These are phyloP conservation scores for Terfezia claveryi DNA, from an alignment of 495 filamentous ascomycete genomes.

Conservation along the genomic window DNA sequence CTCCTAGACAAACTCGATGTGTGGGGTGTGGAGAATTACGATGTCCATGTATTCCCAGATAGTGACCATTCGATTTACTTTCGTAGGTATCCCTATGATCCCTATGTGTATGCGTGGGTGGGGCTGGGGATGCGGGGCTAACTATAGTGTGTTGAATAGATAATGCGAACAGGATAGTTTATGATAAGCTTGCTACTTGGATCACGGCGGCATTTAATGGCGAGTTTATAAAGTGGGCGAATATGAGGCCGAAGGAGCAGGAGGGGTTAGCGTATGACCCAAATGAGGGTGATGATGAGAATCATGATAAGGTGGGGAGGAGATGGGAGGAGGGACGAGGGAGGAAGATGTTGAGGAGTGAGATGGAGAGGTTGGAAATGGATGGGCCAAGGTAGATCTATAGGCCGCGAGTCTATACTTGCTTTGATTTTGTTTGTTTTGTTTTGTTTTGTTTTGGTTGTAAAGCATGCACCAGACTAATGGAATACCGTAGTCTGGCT, in stretches of 20 bases:
- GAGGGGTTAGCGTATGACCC: background rate
- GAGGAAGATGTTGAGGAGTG: background rate
- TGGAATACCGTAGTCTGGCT: no score
- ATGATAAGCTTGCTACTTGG: constrained; percentile 82
- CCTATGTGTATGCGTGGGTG: background rate
- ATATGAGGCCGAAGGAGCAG: constrained; percentile 34
- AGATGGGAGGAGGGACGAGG: background rate
- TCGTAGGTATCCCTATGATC: constrained; percentile 22
- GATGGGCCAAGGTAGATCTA: no score
- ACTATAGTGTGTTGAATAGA: constrained; percentile 19
- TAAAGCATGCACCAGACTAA: no score
- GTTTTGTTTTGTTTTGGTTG: no score
- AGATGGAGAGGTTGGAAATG: background rate
- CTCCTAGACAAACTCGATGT: constrained; percentile 75
- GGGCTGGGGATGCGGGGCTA: background rate
- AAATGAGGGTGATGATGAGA: background rate
- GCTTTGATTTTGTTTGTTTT: no score
- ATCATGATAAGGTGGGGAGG: background rate
- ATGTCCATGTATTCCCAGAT: constrained; percentile 89
- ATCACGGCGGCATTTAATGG: constrained; percentile 94
- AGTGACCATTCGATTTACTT: constrained; percentile 90
- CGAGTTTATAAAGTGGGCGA: constrained; percentile 61
- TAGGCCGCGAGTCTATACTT: no score
- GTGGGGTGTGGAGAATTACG: constrained; percentile 73
- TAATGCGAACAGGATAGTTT: constrained; percentile 78